Percentiles rank a stretch among this genome's conserved stretches.
phyloP scores from a whole-genome alignment of 768 basidiomycete genomes.

The Trametes cinnabarina region DNA sequence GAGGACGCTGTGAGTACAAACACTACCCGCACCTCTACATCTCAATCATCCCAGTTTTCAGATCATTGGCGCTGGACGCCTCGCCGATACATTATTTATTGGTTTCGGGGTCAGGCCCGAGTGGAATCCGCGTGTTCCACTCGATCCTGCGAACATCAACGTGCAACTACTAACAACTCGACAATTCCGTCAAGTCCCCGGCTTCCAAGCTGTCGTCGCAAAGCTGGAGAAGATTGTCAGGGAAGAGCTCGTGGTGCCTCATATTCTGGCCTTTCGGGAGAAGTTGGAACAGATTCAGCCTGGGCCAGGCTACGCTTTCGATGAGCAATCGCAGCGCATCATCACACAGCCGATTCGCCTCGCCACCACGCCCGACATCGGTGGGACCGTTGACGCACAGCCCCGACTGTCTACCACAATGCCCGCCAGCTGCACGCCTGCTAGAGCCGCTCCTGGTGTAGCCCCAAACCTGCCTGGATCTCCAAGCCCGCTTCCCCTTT shows the following conservation, averaged over 20 bases:
- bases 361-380: neutral
- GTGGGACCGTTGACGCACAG: neutral
- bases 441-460: no score
- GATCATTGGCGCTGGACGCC: slow-evolving; percentile 1
- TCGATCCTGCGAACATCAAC: neutral
- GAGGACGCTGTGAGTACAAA: neutral
- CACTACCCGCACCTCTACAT: neutral
- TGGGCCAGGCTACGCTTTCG: neutral
- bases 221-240: neutral
- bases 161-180: neutral
- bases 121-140: neutral
- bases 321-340: neutral
- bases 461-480: no score
- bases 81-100: slow-evolving; percentile 2
- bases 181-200: neutral
- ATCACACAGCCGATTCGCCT: neutral
- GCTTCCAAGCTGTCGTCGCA: neutral
- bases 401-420: neutral
- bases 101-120: slow-evolving; percentile 7
- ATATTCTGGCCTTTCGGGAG: neutral
- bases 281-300: neutral
- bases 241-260: neutral
- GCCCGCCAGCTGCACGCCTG: neutral
- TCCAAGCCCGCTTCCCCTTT: no score
- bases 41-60: neutral